A percentile compares a stretch with the other conserved stretches of the same genome.
Evolutionary conservation across 495 filamentous ascomycete species (phyloP).

Genomic region (Annulohypoxylon bovei): DNA sequence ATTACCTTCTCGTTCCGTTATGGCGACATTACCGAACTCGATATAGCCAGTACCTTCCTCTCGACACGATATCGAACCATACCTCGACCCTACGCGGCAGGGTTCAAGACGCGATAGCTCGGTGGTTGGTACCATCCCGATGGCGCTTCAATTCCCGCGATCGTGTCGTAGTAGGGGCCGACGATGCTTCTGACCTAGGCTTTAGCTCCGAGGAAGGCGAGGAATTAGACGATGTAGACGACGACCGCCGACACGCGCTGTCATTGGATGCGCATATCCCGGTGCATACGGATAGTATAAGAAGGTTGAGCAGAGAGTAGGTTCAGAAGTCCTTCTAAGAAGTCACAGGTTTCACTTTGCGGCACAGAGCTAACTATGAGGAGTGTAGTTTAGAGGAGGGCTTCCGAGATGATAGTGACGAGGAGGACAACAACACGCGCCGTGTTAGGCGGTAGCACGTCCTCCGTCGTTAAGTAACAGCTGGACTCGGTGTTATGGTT

Average conservation of each 20-base stretch:
- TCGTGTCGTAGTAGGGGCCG: conserved; percentile 49
- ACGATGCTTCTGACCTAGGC: conserved; percentile 56
- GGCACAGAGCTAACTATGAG: conserved; percentile 34
- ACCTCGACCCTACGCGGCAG: conserved; percentile 71
- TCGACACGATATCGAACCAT: conserved; percentile 69
- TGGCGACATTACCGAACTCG: conserved; percentile 79
- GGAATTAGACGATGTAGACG: conserved; percentile 71
- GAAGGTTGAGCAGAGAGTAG: conserved; percentile 79
- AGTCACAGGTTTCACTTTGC: not conserved
- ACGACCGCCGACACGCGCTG: conserved; percentile 73
- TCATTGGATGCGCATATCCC: conserved; percentile 65
- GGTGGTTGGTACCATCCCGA: conserved; percentile 64
- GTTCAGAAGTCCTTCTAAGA: conserved; percentile 35
- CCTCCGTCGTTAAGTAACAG: not conserved
- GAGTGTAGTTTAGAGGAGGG: conserved; percentile 71
- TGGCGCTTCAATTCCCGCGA: conserved; percentile 58
- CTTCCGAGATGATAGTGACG: conserved; percentile 84
- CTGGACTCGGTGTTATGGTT: not conserved
- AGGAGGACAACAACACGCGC: conserved; percentile 53
- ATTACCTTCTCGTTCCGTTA: conserved; percentile 76
- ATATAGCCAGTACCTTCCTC: conserved; percentile 75
- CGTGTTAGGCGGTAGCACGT: conserved; percentile 26
- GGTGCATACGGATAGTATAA: conserved; percentile 58
- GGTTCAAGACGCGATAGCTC: conserved; percentile 63
- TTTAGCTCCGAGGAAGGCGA: conserved; percentile 65